Conservation (phyloP, 2,329 filamentous ascomycete species). For the Botryotinia globosa region DNA sequence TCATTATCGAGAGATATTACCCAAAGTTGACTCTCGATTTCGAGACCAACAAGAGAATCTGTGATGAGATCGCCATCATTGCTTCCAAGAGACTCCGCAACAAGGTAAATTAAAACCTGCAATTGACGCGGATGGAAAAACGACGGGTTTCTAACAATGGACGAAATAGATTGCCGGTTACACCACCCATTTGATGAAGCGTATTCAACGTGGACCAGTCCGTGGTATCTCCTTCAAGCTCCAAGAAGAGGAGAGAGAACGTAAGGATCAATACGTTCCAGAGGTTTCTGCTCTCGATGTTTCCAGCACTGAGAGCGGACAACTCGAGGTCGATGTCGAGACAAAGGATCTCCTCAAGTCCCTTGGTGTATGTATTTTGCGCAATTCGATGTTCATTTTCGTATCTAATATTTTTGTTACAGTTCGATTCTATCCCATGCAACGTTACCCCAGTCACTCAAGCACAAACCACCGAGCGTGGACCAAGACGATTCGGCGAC, state of each 20-base stretch:
- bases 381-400: background rate
- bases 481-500: constrained; percentile 71
- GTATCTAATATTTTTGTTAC: constrained; percentile 38
- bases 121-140: constrained; percentile 41
- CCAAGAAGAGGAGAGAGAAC: constrained; percentile 99
- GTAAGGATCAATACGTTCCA: constrained; percentile 99
- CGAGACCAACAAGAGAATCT: constrained; percentile 99
- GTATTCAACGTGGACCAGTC: constrained; percentile 98
- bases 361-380: constrained; percentile 77
- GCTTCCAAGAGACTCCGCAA: constrained; percentile 98
- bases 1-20: constrained; percentile 99
- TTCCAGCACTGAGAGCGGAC: constrained; percentile 89
- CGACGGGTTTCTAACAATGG: constrained; percentile 60
- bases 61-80: constrained; percentile 99
- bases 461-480: constrained; percentile 78
- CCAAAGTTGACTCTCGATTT: constrained; percentile 98
- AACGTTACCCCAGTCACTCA: constrained; percentile 90
- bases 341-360: constrained; percentile 99
- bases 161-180: constrained; percentile 81
- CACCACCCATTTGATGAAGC: constrained; percentile 99
- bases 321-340: constrained; percentile 93
- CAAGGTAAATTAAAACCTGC: constrained; percentile 65
- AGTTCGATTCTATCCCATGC: constrained; percentile 98
- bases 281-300: constrained; percentile 99
- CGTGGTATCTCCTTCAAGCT: constrained; percentile 99